Evolutionary conservation across 2,329 filamentous ascomycete genomes (phyloP), one percentile per base, ranked within the genome.

Genomic region (Laburnicola sp.): DNA sequence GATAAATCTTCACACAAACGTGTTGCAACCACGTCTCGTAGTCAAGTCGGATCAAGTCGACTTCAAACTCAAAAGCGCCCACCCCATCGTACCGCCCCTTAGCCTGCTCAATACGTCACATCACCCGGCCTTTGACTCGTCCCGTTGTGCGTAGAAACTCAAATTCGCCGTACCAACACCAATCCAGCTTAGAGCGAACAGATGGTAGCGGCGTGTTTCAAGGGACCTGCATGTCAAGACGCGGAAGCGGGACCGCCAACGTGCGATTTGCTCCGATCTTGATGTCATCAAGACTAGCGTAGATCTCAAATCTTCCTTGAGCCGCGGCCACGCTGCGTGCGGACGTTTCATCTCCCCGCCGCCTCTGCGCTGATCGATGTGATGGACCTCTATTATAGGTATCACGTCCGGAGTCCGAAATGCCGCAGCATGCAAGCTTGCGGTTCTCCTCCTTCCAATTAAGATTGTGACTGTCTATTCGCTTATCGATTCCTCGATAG

Each of bases 201-300:
- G 32, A n/a, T 37, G 32, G 43, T 28, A 37, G 23, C 22, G 7
- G 25, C 26, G 25, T n/a, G 2, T 26, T 28, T 16, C 8, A n/a
- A 5, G 26, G 38, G 38, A 22, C 25, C 43, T 45, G 43, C 32
- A 30, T n/a, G 25, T 31, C 25, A 23, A 9, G 11, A 7, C 8
- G 30, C 34, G 34, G 34, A 28, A 23, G 25, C 31, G 43, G 34
- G 37, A 16, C 26, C 43, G 34, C 16, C 34, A 37, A 28, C n/a
- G 25, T 37, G 25, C 43, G 32, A 45, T 37, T 38, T 36, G 42
- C 3, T 26, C 37, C 43, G 43, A 37, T 45, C 43, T 37, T 37
- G 43, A 45, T 45, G 43, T 45, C 43, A 45, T 37, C 16, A 23
- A 30, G 43, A 28, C 37, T 45, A 37, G 43, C 43, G 43, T 26